Evolutionary conservation across 129 eudicot genomes (phyloP), one percentile per base, ranked within the genome.

Genomic region (Centaurea solstitialis): DNA sequence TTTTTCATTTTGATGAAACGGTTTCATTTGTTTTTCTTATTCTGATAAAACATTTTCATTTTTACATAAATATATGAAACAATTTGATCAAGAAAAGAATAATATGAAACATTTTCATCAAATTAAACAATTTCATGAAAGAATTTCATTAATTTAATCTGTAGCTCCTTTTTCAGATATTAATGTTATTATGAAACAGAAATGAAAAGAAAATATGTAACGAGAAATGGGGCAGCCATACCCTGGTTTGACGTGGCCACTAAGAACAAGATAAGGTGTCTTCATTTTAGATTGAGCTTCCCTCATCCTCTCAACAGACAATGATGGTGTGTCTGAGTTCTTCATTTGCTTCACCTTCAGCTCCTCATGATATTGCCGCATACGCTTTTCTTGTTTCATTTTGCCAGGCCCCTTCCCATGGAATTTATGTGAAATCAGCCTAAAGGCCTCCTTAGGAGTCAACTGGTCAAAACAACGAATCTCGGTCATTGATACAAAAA

Each of bases 391-490:
- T 84, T 89, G 94, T 68, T 95, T 95, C 97, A 83, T 91, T 83
- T 95, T 95, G 17, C 99, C 99, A 20, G 99, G 99, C 17, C 91
- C 99, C 79, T 95, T 95, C 1, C 99, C 99, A 72, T 95, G 99
- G 72, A 95, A 95, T 62, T 88, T 95, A 72, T 95, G 99, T 26
- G 99, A 95, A 70, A 95, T 79, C 85, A 87, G 73, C 73, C 99
- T 86, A 67, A 92, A 95, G 18, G 99, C 93, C 87, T 95, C 97
- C 88, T 95, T 95, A 18, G 99, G 99, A 12, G 99, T 95, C 86
- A 92, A 74, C 98, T 94, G 94, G 61, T 21, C 21, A 79, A 76
- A 41, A 50, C 53, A 70, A 76, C 57, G 4, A 70, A 76, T 39
- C 17, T 80, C 80, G 1, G 76, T 81, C 61, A 74, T 28, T 43